phyloP scores from a whole-genome alignment of 2,329 filamentous ascomycete species.

The Whalleya microplaca region DNA sequence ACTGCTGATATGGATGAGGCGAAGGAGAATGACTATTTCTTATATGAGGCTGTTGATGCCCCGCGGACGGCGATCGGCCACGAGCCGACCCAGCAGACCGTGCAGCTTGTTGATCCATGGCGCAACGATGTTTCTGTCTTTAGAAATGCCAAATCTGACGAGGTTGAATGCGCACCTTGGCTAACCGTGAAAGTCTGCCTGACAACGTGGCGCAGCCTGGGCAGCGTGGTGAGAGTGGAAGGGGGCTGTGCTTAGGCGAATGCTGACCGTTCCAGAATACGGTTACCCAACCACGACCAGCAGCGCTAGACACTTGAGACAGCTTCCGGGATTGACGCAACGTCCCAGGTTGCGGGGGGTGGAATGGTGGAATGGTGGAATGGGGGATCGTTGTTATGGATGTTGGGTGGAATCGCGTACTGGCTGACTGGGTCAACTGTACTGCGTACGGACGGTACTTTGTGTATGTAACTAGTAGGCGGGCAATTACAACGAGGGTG shows the following conservation, averaged over 20 bases:
- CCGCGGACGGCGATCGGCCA: slow-evolving; percentile 65
- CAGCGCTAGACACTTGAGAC: slow-evolving; percentile 3
- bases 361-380: too few relatives aligned
- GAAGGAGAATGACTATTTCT: slow-evolving; percentile 69
- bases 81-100: slow-evolving; percentile 41
- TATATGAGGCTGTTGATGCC: slow-evolving; percentile 66
- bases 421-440: too few relatives aligned
- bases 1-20: slow-evolving; percentile 59
- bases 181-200: slow-evolving; percentile 41
- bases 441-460: too few relatives aligned
- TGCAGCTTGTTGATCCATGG: slow-evolving; percentile 56
- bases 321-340: neutral
- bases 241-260: slow-evolving; percentile 36
- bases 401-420: neutral
- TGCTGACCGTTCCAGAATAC: slow-evolving; percentile 31
- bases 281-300: slow-evolving; percentile 15
- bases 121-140: slow-evolving; percentile 41
- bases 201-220: slow-evolving; percentile 35
- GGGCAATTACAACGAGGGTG: neutral
- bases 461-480: too few relatives aligned
- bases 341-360: neutral
- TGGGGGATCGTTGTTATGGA: too few relatives aligned
- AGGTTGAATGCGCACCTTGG: slow-evolving; percentile 38
- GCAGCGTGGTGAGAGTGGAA: slow-evolving; percentile 29
- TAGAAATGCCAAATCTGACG: slow-evolving; percentile 35